Base-by-base conservation (phyloP, 2,329 filamentous ascomycete genomes). In the Stagonosporopsis chrysanthemi region DNA sequence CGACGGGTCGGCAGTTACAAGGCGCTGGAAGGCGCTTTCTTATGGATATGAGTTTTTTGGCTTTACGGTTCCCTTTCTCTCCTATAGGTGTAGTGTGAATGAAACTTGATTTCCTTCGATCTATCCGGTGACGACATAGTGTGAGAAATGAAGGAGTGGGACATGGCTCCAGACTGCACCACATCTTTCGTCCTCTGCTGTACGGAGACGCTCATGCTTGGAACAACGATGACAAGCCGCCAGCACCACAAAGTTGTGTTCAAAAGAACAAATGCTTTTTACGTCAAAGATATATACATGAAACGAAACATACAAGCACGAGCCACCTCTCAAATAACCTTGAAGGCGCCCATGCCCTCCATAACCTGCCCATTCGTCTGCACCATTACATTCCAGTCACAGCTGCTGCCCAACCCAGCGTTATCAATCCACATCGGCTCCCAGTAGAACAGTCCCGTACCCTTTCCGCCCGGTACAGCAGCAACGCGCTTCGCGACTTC, bases 381-480 rank as follows among this genome's bases (percentile, higher is more conserved):
- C 49, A 90, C 86, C 81, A 90, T 81, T 41, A 86, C 78, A 73
- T 88, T 89, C 64, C 86, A 85, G 17, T 79, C 77, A 68, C 88
- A 90, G 39, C 86, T 88, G 17, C 86, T 89, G 1, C 88, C 88
- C 48, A 90, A 73, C 0, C 75, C 82, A 11, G 83, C 82, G 73
- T 90, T 91, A 39, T 86, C 80, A 60, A 90, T 79, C 88, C 88
- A 91, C 0, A 84, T 86, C 0, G 88, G 88, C 71, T 92, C 89
- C 89, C 89, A 91, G 64, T 91, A 91, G 60, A 88, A 90, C 7
- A 91, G 41, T 0, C 88, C 89, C 4, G 74, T 26, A 1, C 72
- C 73, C 52, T 78, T 74, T 0, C 87, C 87, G 1, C 82, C 81
- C 1, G 74, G 79, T 0, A 86, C 82, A 1, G 76, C 80, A 1